These are phyloP conservation scores for Jatropha multifida DNA, from an alignment of 441 rosid genomes.

Conservation along the genomic window DNA sequence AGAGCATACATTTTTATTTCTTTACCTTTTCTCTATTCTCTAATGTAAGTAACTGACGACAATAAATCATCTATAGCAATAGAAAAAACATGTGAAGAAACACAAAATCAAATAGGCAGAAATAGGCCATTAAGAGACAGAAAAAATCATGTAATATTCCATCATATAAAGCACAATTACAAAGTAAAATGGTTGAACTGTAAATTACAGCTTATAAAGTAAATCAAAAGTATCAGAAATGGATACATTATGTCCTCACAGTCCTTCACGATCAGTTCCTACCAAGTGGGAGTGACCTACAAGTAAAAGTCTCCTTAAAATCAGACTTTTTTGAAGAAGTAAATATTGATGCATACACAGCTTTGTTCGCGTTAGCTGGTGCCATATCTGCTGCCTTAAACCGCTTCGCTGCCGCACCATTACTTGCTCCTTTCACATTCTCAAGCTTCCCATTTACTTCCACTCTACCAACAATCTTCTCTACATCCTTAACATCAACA, in stretches of 20 bases:
- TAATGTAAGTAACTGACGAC: neutral
- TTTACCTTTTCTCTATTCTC: neutral
- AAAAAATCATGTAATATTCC: neutral
- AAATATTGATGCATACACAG: conserved; percentile 76
- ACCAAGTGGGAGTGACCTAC: conserved; percentile 88
- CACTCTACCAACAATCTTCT: conserved; percentile 39
- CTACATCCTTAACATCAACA: conserved; percentile 34
- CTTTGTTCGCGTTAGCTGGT: conserved; percentile 71
- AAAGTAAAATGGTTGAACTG: neutral
- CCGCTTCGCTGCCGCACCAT: conserved; percentile 49
- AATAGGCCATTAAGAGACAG: neutral
- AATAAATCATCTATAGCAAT: neutral
- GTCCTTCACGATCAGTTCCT: conserved; percentile 56
- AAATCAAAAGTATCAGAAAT: conserved; percentile 9
- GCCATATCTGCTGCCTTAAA: conserved; percentile 63
- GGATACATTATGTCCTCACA: conserved; percentile 12
- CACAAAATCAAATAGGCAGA: neutral
- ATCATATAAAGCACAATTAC: no score
- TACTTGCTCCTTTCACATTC: conserved; percentile 32
- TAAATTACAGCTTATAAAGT: neutral
- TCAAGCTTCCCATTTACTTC: conserved; percentile 47
- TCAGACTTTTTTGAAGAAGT: conserved; percentile 69
- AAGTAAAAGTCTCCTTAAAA: conserved; percentile 79
- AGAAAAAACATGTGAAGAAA: neutral
- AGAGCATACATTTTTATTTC: neutral